phyloP scores from a whole-genome alignment of 495 filamentous ascomycete species.

The Aspergillus wentii region DNA sequence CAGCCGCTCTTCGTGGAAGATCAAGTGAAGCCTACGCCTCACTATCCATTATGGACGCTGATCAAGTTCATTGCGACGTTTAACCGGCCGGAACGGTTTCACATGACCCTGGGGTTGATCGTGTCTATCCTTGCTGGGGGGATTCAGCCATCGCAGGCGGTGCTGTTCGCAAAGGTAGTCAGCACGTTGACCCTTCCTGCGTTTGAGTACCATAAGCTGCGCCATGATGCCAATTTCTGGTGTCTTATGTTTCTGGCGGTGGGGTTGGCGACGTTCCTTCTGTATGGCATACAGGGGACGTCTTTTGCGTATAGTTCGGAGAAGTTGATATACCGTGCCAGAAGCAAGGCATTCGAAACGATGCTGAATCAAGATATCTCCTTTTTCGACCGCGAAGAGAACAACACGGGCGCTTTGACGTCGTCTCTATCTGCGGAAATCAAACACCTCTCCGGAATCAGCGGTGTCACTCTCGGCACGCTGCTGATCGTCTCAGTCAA shows the following conservation, averaged over 20 bases:
- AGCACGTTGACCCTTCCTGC: constrained; percentile 53
- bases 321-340: constrained; percentile 71
- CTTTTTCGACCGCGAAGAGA: constrained; percentile 83
- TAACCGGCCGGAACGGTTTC: constrained; percentile 67
- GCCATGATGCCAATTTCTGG: constrained; percentile 80
- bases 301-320: constrained; percentile 83
- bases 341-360: constrained; percentile 73
- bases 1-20: constrained; percentile 40
- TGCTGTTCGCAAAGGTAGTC: constrained; percentile 90
- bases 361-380: constrained; percentile 92
- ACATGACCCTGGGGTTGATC: constrained; percentile 73
- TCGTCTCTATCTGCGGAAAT: constrained; percentile 84
- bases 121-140: constrained; percentile 77
- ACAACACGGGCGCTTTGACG: constrained; percentile 77
- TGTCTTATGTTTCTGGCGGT: constrained; percentile 90
- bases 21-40: too few relatives aligned
- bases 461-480: constrained; percentile 75
- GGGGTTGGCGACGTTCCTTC: constrained; percentile 70
- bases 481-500: constrained; percentile 73
- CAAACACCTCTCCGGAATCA: constrained; percentile 77
- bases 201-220: constrained; percentile 43
- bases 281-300: constrained; percentile 63
- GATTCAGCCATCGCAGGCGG: constrained; percentile 80
- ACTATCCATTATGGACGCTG: constrained; percentile 77
- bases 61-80: constrained; percentile 81